Evolutionary conservation across 1,284 basidiomycete species (phyloP).

Genomic region (Austroboletus niveus): DNA sequence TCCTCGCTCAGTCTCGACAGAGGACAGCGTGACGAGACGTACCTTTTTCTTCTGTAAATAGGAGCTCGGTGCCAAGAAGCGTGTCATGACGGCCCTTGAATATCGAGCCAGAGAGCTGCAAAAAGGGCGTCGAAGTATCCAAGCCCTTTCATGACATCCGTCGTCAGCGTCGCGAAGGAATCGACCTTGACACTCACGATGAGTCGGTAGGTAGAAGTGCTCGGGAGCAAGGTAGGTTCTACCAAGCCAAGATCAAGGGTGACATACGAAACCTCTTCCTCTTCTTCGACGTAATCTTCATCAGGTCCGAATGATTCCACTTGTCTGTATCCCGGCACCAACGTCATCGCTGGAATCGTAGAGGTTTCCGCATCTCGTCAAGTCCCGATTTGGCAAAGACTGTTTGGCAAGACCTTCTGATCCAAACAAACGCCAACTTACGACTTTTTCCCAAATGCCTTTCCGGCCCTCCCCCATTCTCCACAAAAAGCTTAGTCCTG

Average conservation of each 20-base stretch:
- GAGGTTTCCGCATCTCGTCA: not conserved
- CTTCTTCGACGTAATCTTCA: slow-evolving; percentile 57
- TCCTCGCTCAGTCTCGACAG: not conserved
- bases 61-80: slow-evolving; percentile 67
- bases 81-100: slow-evolving; percentile 64
- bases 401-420: slow-evolving; percentile 20
- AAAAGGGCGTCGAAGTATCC: slow-evolving; percentile 68
- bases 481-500: slow-evolving; percentile 33
- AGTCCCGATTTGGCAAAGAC: not conserved
- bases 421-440: slow-evolving; percentile 19
- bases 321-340: slow-evolving; percentile 55
- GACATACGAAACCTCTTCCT: slow-evolving; percentile 60
- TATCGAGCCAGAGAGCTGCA: slow-evolving; percentile 71
- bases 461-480: slow-evolving; percentile 32
- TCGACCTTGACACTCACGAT: slow-evolving; percentile 49
- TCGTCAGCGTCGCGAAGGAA: not conserved
- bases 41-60: slow-evolving; percentile 69
- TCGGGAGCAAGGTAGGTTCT: slow-evolving; percentile 73
- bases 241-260: slow-evolving; percentile 68
- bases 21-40: not conserved
- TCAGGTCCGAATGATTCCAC: slow-evolving; percentile 60
- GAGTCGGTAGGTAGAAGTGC: slow-evolving; percentile 62
- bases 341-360: slow-evolving; percentile 20
- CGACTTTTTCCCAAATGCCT: slow-evolving; percentile 14
- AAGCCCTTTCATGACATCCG: slow-evolving; percentile 49